These are phyloP conservation scores for Aspergillus kassunensis DNA, from an alignment of 495 filamentous ascomycete genomes.

Conservation along the genomic window DNA sequence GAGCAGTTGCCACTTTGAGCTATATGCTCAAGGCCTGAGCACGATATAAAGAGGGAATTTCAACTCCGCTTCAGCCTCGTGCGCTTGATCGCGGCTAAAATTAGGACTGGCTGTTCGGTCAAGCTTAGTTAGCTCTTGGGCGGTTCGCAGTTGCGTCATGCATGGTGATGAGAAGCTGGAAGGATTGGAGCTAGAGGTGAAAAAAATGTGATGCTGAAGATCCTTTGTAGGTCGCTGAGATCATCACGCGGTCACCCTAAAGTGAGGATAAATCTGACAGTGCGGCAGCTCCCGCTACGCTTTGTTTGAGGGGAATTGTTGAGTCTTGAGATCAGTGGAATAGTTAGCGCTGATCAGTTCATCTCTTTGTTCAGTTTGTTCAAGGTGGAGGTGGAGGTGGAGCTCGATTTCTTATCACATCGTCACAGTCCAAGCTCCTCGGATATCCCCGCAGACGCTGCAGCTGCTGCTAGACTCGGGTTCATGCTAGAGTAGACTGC, in stretches of 20 bases:
- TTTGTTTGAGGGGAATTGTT: too few relatives aligned
- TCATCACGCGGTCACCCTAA: background rate
- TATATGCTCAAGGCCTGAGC: too few relatives aligned
- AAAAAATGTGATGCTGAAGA: background rate
- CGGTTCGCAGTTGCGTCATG: background rate
- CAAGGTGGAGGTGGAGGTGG: too few relatives aligned
- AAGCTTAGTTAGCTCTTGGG: background rate
- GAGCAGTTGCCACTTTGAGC: too few relatives aligned
- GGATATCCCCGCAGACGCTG: constrained; percentile 17
- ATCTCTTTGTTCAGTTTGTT: constrained; percentile 9
- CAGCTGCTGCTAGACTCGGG: too few relatives aligned
- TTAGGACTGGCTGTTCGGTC: background rate
- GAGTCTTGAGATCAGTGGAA: too few relatives aligned
- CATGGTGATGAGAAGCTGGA: background rate
- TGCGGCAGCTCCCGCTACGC: too few relatives aligned
- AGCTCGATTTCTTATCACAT: constrained; percentile 15
- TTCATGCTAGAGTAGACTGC: too few relatives aligned
- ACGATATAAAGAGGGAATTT: too few relatives aligned
- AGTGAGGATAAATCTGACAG: background rate
- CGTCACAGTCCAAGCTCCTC: constrained; percentile 20
- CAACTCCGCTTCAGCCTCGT: too few relatives aligned
- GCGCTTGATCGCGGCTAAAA: background rate
- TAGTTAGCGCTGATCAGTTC: background rate
- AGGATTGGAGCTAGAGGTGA: constrained; percentile 1
- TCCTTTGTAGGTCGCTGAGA: background rate